A percentile compares a stretch with the other conserved stretches of the same genome.
These are phyloP conservation scores for Neurospora sp. DNA, from an alignment of 495 filamentous ascomycete species.

Conservation along the genomic window DNA sequence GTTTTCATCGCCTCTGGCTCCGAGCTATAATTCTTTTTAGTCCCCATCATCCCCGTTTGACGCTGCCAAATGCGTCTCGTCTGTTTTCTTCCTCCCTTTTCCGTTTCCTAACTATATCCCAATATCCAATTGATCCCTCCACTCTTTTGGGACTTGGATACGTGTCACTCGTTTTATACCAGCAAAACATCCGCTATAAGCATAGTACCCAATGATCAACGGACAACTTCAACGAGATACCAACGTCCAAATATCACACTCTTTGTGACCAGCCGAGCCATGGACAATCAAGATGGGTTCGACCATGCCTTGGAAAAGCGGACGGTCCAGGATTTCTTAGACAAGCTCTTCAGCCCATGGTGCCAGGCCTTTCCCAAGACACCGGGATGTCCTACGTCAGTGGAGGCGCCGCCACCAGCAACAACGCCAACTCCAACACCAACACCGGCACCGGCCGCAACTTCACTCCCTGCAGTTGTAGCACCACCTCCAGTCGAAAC, in stretches of 20 bases:
- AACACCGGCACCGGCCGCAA: neutral
- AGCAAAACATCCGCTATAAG: neutral
- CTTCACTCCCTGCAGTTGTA: neutral
- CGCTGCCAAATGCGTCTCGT: neutral
- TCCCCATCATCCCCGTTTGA: neutral
- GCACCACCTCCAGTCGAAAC: neutral
- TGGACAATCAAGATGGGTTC: neutral
- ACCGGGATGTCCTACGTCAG: neutral
- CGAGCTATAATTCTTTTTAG: neutral
- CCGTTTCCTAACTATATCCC: neutral
- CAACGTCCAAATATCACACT: neutral
- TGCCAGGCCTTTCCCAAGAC: constrained; percentile 4
- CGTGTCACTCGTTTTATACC: neutral
- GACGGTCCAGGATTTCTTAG: neutral
- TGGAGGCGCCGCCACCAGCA: neutral
- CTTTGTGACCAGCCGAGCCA: neutral
- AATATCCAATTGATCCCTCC: neutral
- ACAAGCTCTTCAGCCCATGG: neutral
- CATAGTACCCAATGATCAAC: neutral
- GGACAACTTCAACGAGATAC: neutral
- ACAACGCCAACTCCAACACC: constrained; percentile 1
- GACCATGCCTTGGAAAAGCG: neutral
- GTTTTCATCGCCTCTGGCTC: neutral
- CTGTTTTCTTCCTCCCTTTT: neutral
- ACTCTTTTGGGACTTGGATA: neutral